Evolutionary conservation across 1,284 basidiomycete species (phyloP).

Genomic region (Puccinia polysora): DNA sequence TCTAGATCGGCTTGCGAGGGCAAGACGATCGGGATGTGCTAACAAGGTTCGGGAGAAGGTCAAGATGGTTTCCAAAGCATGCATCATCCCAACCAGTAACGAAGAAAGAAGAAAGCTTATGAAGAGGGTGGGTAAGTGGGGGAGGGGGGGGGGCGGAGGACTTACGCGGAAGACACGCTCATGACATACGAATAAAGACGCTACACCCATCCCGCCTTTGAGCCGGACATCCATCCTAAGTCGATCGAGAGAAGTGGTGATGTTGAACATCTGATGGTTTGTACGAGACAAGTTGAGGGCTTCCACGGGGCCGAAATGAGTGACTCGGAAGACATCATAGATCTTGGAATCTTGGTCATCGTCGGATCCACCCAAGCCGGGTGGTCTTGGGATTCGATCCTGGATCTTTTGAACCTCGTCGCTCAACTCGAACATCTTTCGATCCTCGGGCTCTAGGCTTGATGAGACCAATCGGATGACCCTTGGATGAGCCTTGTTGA

Average conservation of each 20-base stretch:
- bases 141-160: not conserved
- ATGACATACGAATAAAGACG: slow-evolving; percentile 21
- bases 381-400: no score
- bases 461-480: no score
- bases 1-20: slow-evolving; percentile 33
- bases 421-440: no score
- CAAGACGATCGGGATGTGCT: slow-evolving; percentile 39
- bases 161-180: slow-evolving; percentile 33
- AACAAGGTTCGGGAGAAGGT: not conserved
- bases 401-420: no score
- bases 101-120: not conserved
- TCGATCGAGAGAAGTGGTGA: slow-evolving; percentile 14
- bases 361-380: no score
- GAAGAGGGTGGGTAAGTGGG: not conserved
- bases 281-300: slow-evolving; percentile 1
- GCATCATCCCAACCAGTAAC: not conserved
- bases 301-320: no score
- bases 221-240: slow-evolving; percentile 3
- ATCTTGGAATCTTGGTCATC: no score
- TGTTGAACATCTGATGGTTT: slow-evolving; percentile 14
- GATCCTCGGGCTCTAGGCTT: not conserved
- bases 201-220: slow-evolving; percentile 33
- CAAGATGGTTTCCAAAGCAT: not conserved
- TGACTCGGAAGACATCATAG: no score
- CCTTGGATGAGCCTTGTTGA: no score